These are phyloP conservation scores for Phytopythium montanum DNA, from an alignment of 352 stramenopile genomes.

Conservation along the genomic window DNA sequence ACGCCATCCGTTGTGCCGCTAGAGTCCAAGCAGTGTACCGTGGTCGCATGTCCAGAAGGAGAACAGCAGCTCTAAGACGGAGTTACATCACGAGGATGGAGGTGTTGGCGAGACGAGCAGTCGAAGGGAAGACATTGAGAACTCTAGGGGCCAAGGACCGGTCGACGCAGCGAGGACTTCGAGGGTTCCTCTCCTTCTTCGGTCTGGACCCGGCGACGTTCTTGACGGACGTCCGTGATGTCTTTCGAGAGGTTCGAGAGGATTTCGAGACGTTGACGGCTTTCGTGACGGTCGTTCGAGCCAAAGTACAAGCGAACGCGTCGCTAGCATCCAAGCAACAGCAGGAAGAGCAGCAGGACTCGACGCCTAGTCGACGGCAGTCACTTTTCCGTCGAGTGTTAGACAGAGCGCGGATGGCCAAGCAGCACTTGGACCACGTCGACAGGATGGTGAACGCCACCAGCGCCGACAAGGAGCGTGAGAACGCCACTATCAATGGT, in stretches of 20 bases:
- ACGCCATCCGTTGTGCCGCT: conserved; percentile 39
- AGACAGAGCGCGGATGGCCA: conserved; percentile 20
- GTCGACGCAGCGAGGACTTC: conserved; percentile 54
- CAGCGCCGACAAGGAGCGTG: conserved; percentile 31
- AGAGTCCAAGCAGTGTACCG: conserved; percentile 71
- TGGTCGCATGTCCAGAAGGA: conserved; percentile 57
- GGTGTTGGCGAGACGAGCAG: conserved; percentile 45
- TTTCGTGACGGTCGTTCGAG: conserved; percentile 62
- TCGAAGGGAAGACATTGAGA: conserved; percentile 63
- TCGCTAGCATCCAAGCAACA: not conserved
- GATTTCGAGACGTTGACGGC: conserved; percentile 60
- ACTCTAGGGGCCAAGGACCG: conserved; percentile 52
- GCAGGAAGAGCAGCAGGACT: conserved; percentile 25
- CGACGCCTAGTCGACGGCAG: not conserved
- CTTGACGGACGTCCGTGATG: conserved; percentile 51
- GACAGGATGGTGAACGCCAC: conserved; percentile 49
- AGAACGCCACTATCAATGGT: conserved; percentile 29
- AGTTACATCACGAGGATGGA: conserved; percentile 81
- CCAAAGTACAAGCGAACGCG: conserved; percentile 45
- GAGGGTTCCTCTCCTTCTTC: conserved; percentile 70
- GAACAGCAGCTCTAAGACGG: conserved; percentile 57
- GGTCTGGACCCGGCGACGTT: conserved; percentile 75
- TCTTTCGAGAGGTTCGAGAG: conserved; percentile 64
- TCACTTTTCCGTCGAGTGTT: not conserved
- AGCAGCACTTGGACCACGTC: conserved; percentile 55